phyloP scores from a whole-genome alignment of 2,329 filamentous ascomycete genomes.

The Fulvia fulva region DNA sequence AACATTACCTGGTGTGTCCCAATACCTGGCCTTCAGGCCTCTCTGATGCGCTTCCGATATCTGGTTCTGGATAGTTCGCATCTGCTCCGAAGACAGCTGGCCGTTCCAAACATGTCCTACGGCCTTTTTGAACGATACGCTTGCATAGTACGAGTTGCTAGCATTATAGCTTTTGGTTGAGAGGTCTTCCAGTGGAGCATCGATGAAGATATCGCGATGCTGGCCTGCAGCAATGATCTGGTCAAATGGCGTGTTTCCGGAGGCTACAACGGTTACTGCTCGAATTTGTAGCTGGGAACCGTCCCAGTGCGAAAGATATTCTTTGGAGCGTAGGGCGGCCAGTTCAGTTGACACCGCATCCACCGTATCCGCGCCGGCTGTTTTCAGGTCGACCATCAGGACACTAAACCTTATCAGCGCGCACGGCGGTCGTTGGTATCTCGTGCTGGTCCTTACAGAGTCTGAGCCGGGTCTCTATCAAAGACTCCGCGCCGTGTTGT shows the following conservation, averaged over 20 bases:
- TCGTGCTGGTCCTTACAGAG: no score
- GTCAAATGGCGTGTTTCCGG: slow-evolving; percentile 60
- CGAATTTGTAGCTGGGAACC: slow-evolving; percentile 50
- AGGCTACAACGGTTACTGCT: slow-evolving; percentile 64
- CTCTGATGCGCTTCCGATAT: slow-evolving; percentile 47
- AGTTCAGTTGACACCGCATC: slow-evolving; percentile 53
- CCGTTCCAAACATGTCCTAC: slow-evolving; percentile 48
- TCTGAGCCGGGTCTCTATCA: neutral
- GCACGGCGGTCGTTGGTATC: no score
- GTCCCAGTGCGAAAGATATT: slow-evolving; percentile 48
- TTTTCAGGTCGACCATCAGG: slow-evolving; percentile 68
- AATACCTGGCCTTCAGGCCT: slow-evolving; percentile 55
- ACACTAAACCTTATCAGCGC: slow-evolving; percentile 38
- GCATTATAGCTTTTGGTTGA: slow-evolving; percentile 22
- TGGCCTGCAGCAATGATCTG: slow-evolving; percentile 50
- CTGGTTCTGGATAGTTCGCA: slow-evolving; percentile 47
- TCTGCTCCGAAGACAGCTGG: slow-evolving; percentile 44
- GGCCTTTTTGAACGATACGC: slow-evolving; percentile 50
- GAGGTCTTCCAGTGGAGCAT: slow-evolving; percentile 56
- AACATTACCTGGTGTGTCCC: slow-evolving; percentile 45
- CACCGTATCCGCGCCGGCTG: slow-evolving; percentile 50
- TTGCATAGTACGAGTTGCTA: slow-evolving; percentile 65
- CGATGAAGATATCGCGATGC: slow-evolving; percentile 54
- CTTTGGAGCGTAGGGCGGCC: slow-evolving; percentile 54
- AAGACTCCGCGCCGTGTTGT: neutral